These are phyloP conservation scores for Trametes hirsuta DNA, from an alignment of 1,284 basidiomycete genomes.

Conservation along the genomic window DNA sequence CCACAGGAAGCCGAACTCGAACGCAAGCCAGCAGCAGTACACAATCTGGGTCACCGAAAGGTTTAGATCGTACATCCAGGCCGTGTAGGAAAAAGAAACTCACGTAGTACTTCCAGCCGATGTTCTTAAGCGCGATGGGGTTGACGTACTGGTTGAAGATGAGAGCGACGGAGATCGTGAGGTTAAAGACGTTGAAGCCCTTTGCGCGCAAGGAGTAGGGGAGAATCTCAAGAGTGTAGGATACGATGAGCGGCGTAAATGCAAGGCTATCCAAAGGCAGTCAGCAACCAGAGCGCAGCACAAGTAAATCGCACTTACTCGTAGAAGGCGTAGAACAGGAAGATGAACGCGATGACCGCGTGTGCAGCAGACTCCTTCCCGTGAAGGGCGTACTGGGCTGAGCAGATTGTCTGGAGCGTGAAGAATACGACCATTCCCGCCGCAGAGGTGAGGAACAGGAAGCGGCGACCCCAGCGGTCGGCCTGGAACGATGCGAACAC, in stretches of 20 bases:
- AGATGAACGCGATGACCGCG: slow-evolving; percentile 77
- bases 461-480: slow-evolving; percentile 62
- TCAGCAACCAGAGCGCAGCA: neutral
- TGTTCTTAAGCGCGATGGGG: slow-evolving; percentile 63
- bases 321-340: slow-evolving; percentile 72
- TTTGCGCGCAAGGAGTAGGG: slow-evolving; percentile 77
- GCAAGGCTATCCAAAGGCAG: slow-evolving; percentile 50
- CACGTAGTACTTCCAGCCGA: slow-evolving; percentile 57
- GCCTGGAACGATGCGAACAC: slow-evolving; percentile 58
- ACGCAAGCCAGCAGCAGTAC: slow-evolving; percentile 68
- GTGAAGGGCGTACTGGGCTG: slow-evolving; percentile 59
- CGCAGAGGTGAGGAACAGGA: slow-evolving; percentile 67
- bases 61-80: neutral
- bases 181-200: slow-evolving; percentile 76
- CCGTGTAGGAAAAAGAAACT: slow-evolving; percentile 9
- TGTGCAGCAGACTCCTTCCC: slow-evolving; percentile 52
- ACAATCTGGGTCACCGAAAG: slow-evolving; percentile 48
- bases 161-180: slow-evolving; percentile 65
- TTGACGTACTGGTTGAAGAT: slow-evolving; percentile 86
- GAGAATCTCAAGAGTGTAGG: slow-evolving; percentile 77
- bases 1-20: slow-evolving; percentile 66
- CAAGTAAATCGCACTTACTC: slow-evolving; percentile 46
- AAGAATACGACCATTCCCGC: slow-evolving; percentile 75
- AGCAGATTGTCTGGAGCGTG: slow-evolving; percentile 72
- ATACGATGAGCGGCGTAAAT: slow-evolving; percentile 74